Evolutionary conservation across 192 early-diverging fungal species (phyloP).

Genomic region (Entrophospora sp.): DNA sequence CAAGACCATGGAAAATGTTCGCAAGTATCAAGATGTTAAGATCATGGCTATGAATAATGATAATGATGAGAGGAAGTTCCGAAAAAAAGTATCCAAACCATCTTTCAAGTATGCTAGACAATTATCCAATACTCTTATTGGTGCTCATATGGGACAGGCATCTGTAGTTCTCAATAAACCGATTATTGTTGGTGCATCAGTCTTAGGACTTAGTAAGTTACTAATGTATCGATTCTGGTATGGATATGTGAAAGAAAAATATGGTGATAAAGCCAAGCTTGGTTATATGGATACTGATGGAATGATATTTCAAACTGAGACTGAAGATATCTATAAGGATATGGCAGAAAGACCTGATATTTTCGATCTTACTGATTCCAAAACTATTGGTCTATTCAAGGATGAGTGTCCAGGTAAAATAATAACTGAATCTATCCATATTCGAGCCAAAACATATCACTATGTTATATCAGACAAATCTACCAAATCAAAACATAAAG

Average conservation of each 20-base stretch:
- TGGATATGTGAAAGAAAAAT: not conserved
- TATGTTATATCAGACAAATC: no score
- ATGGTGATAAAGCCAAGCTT: not conserved
- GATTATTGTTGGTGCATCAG: not conserved
- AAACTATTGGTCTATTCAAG: no score
- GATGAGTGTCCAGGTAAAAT: no score
- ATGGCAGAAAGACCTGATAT: not conserved
- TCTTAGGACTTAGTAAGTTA: not conserved
- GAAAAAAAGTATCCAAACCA: not conserved
- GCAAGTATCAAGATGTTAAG: not conserved
- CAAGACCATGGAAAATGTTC: not conserved
- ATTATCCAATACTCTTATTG: not conserved
- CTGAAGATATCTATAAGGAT: no score
- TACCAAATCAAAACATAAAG: no score
- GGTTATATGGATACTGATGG: not conserved
- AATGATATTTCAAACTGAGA: no score
- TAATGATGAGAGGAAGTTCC: not conserved
- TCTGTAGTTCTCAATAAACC: not conserved
- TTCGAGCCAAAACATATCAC: no score
- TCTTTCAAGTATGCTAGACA: not conserved
- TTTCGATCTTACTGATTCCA: no score
- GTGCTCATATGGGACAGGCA: not conserved
- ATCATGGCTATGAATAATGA: not conserved
- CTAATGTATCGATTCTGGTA: constrained; percentile 2
- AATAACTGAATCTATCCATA: no score